Evolutionary conservation across 1,284 basidiomycete genomes (phyloP).

Genomic region (Waitea zeae): DNA sequence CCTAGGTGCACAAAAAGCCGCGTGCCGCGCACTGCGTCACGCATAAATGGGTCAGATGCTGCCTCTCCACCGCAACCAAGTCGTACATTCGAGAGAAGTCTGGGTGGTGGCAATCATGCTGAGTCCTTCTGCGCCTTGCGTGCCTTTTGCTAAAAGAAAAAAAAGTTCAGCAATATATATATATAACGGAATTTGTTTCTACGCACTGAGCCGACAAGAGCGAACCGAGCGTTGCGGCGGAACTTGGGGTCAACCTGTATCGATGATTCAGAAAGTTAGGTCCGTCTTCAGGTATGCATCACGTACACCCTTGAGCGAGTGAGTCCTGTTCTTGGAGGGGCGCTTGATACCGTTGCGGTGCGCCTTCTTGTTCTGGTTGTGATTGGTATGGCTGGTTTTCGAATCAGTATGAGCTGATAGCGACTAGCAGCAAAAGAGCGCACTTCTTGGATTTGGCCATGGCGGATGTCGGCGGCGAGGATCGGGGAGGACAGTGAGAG

Average conservation of each 20-base stretch:
- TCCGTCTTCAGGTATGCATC: too few relatives aligned
- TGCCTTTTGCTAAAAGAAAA: background rate
- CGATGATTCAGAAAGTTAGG: slow-evolving; percentile 3
- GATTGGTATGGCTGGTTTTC: slow-evolving; percentile 57
- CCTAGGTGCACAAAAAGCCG: too few relatives aligned
- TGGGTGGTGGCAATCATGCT: too few relatives aligned
- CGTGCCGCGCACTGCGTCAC: too few relatives aligned
- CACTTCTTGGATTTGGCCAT: slow-evolving; percentile 81
- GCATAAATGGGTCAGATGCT: too few relatives aligned
- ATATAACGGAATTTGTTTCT: too few relatives aligned
- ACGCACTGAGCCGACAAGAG: slow-evolving; percentile 66
- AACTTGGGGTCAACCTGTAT: slow-evolving; percentile 30
- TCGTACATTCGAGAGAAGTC: too few relatives aligned
- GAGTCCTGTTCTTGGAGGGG: slow-evolving; percentile 59
- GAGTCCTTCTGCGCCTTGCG: background rate
- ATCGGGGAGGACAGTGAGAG: too few relatives aligned
- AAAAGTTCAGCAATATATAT: too few relatives aligned
- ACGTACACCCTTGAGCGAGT: slow-evolving; percentile 86
- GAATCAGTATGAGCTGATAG: background rate
- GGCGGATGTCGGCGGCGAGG: too few relatives aligned
- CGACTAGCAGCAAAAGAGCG: slow-evolving; percentile 8
- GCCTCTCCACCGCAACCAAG: too few relatives aligned
- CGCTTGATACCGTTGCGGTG: slow-evolving; percentile 95
- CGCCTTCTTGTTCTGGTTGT: slow-evolving; percentile 91
- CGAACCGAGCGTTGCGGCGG: slow-evolving; percentile 72